Evolutionary conservation across 2,329 filamentous ascomycete genomes (phyloP).

Genomic region (Penicillium decumbens): DNA sequence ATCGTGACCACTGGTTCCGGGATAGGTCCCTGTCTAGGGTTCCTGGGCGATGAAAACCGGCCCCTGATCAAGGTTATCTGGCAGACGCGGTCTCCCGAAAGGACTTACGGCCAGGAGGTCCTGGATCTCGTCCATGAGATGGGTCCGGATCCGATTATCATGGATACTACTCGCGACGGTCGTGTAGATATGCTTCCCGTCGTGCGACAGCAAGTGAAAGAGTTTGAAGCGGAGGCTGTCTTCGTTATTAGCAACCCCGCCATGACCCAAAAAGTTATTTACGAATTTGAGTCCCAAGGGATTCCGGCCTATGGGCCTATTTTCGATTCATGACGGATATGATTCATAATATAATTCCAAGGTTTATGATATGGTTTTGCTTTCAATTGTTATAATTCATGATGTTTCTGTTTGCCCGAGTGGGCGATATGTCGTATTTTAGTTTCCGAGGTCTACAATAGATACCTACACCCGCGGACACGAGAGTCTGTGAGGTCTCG

Average conservation of each 20-base stretch:
- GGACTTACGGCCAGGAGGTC: slow-evolving; percentile 59
- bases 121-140: slow-evolving; percentile 54
- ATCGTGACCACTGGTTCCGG: slow-evolving; percentile 68
- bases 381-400: no score
- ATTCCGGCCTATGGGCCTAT: slow-evolving; percentile 67
- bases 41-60: slow-evolving; percentile 48
- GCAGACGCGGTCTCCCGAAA: slow-evolving; percentile 58
- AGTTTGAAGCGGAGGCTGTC: slow-evolving; percentile 59
- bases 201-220: slow-evolving; percentile 48
- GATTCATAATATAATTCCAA: not conserved
- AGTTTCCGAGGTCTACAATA: no score
- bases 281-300: slow-evolving; percentile 61
- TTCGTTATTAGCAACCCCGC: slow-evolving; percentile 67
- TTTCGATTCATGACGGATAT: slow-evolving; percentile 57
- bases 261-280: slow-evolving; percentile 64
- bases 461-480: no score
- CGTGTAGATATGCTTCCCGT: slow-evolving; percentile 59
- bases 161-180: slow-evolving; percentile 59
- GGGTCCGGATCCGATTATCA: slow-evolving; percentile 61
- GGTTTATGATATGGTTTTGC: not conserved
- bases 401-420: not conserved
- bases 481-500: no score
- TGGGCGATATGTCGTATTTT: not conserved
- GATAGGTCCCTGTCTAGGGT: slow-evolving; percentile 63
- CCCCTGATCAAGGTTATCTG: slow-evolving; percentile 59